Evolutionary conservation across 192 early-diverging fungal genomes (phyloP).

Genomic region (Coemansia reversa): DNA sequence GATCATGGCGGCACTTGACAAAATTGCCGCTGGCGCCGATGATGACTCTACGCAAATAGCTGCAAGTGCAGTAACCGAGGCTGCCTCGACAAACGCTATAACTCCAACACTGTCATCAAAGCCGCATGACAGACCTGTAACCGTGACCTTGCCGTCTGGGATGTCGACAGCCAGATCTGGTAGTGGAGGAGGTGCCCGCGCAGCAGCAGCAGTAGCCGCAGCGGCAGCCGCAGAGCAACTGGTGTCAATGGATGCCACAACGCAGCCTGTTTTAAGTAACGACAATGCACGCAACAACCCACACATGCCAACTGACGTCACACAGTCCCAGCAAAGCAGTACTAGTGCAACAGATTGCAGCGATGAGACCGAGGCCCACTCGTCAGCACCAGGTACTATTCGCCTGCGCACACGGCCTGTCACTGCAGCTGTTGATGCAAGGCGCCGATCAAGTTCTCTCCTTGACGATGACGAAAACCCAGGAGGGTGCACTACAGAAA

Average conservation of each 20-base stretch:
- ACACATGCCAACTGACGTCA: not conserved
- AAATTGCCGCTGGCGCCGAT: conserved; percentile 8
- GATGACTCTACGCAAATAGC: conserved; percentile 10
- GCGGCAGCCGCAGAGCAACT: conserved; percentile 18
- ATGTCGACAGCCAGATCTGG: not conserved
- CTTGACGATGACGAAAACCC: conserved; percentile 9
- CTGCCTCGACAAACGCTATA: not conserved
- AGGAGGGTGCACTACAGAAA: not conserved
- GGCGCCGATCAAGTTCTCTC: conserved; percentile 22
- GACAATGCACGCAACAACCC: not conserved
- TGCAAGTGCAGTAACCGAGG: not conserved
- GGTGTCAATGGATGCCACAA: not conserved
- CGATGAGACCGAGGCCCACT: not conserved
- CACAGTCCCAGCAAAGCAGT: not conserved
- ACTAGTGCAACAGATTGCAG: not conserved
- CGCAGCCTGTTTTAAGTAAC: not conserved
- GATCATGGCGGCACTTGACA: conserved; percentile 41
- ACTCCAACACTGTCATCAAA: conserved; percentile 6
- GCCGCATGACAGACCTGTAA: conserved; percentile 14
- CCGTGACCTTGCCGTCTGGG: conserved; percentile 9
- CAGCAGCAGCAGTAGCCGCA: conserved; percentile 20
- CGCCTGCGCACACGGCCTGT: conserved; percentile 48
- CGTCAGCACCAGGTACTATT: conserved; percentile 21
- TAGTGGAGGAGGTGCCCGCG: conserved; percentile 18
- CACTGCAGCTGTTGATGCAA: conserved; percentile 28